Conservation (phyloP, 305 asterid species). For the Nicotiana rustica region DNA sequence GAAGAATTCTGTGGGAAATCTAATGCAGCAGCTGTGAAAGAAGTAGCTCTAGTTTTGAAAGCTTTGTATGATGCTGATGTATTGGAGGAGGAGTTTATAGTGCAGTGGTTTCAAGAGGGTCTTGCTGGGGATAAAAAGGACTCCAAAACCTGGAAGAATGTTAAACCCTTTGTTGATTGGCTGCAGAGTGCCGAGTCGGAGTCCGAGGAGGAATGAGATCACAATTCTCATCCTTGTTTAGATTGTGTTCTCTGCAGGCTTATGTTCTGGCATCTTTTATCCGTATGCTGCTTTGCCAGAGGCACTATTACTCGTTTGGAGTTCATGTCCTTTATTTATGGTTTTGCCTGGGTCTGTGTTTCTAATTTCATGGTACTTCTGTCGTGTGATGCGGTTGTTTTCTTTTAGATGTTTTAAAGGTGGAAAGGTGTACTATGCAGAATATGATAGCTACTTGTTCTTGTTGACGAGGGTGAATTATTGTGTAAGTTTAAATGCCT, state of each 20-base stretch:
- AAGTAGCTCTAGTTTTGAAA: conserved; percentile 56
- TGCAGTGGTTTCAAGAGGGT: conserved; percentile 55
- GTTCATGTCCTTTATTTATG: background rate
- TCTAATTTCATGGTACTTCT: background rate
- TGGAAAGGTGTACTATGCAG: background rate
- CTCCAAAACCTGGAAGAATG: conserved; percentile 52
- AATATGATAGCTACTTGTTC: background rate
- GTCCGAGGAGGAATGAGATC: conserved; percentile 52
- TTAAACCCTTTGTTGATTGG: conserved; percentile 59
- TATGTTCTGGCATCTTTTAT: background rate
- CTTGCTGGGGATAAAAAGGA: conserved; percentile 40
- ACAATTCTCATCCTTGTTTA: background rate
- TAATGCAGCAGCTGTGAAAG: conserved; percentile 43
- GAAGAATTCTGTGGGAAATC: conserved; percentile 49
- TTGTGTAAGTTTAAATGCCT: background rate
- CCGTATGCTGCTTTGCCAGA: background rate
- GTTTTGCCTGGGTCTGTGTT: background rate
- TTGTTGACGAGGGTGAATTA: background rate
- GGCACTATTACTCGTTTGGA: background rate
- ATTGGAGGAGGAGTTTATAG: conserved; percentile 55
- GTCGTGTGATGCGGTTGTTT: background rate
- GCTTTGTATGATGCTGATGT: conserved; percentile 56
- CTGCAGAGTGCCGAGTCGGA: conserved; percentile 58
- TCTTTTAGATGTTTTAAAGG: background rate
- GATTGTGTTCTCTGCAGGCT: conserved; percentile 8